Conservation (phyloP, 768 basidiomycete genomes). For the Agaricus subrufescens region DNA sequence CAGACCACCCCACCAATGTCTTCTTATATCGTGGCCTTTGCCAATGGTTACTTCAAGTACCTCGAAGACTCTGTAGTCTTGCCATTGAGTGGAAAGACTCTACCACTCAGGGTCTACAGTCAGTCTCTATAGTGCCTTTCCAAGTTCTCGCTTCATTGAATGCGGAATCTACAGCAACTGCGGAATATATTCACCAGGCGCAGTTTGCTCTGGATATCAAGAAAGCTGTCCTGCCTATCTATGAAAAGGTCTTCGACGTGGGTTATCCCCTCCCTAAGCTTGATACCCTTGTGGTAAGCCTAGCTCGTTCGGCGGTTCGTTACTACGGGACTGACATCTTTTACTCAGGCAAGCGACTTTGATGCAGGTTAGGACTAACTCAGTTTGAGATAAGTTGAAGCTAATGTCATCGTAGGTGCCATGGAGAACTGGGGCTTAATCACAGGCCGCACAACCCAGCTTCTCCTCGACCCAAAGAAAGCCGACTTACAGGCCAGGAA, state of each 20-base stretch:
- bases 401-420: slow-evolving; percentile 38
- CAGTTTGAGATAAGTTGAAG: not conserved
- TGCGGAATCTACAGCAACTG: slow-evolving; percentile 49
- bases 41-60: slow-evolving; percentile 74
- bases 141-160: not conserved
- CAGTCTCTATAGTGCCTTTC: slow-evolving; percentile 13
- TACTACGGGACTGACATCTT: not conserved
- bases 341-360: slow-evolving; percentile 68
- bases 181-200: slow-evolving; percentile 78
- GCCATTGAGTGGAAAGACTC: slow-evolving; percentile 71
- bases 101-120: slow-evolving; percentile 87
- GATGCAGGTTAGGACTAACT: slow-evolving; percentile 56
- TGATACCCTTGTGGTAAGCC: slow-evolving; percentile 78
- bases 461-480: slow-evolving; percentile 74
- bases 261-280: slow-evolving; percentile 92
- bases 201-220: slow-evolving; percentile 88
- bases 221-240: slow-evolving; percentile 75
- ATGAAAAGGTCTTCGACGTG: slow-evolving; percentile 89
- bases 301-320: slow-evolving; percentile 1
- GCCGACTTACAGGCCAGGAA: slow-evolving; percentile 73
- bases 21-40: slow-evolving; percentile 84
- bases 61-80: slow-evolving; percentile 74
- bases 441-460: slow-evolving; percentile 79
- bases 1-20: slow-evolving; percentile 83
- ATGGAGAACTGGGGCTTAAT: slow-evolving; percentile 98